Conservation (phyloP, 2,329 filamentous ascomycete genomes). For the Coniochaeta prunicola region DNA sequence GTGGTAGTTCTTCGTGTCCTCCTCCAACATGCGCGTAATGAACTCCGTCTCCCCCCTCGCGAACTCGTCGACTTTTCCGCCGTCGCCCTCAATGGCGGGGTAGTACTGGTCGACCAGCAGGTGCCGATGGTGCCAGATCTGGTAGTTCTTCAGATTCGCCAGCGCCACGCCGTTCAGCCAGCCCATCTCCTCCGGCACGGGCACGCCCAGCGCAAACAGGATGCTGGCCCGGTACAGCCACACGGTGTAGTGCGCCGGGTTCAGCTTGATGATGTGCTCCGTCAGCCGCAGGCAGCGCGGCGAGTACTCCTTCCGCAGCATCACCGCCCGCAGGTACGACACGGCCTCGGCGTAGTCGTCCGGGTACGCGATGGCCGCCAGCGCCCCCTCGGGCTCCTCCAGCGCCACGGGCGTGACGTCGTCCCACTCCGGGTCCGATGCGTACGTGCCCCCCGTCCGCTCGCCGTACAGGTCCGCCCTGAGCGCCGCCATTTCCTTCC, state of each 20-base stretch:
- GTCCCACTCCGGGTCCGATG: conserved; percentile 69
- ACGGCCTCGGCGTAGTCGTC: conserved; percentile 88
- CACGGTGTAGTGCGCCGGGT: conserved; percentile 96
- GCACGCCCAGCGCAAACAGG: conserved; percentile 58
- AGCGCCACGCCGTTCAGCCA: conserved; percentile 86
- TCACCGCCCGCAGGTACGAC: conserved; percentile 86
- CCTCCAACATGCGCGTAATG: conserved; percentile 69
- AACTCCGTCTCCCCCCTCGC: conserved; percentile 66
- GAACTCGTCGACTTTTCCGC: background rate
- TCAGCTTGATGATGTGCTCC: conserved; percentile 83
- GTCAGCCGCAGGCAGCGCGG: conserved; percentile 74
- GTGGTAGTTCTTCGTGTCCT: conserved; percentile 96
- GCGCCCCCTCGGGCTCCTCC: conserved; percentile 73
- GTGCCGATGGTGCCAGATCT: conserved; percentile 82
- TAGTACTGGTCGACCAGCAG: conserved; percentile 54
- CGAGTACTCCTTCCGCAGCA: conserved; percentile 81
- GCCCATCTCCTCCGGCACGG: conserved; percentile 63
- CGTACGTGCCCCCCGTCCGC: conserved; percentile 41
- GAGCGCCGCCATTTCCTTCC: conserved; percentile 43
- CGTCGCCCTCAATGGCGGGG: conserved; percentile 38
- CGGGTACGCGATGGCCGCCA: conserved; percentile 89
- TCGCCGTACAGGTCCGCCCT: conserved; percentile 46
- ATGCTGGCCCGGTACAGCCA: conserved; percentile 91
- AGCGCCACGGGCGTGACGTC: conserved; percentile 78
- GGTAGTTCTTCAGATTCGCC: conserved; percentile 91